Evolutionary conservation across 768 basidiomycete species (phyloP).

Genomic region (Podaxis pistillaris): DNA sequence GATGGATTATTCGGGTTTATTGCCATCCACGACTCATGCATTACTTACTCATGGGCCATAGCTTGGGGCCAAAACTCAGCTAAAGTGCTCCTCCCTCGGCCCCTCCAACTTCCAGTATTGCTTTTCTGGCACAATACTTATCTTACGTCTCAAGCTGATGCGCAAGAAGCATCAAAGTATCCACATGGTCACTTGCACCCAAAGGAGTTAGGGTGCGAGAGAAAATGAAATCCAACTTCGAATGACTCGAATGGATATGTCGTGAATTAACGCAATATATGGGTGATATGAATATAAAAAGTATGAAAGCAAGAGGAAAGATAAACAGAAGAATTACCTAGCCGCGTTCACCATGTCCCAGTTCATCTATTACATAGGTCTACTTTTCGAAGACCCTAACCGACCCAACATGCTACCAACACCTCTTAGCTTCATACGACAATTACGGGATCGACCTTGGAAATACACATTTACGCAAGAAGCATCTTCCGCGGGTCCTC

Average conservation of each 20-base stretch:
- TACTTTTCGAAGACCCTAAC: not conserved
- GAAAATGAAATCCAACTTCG: not conserved
- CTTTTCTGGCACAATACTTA: not conserved
- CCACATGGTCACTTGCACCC: not conserved
- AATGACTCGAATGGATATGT: not conserved
- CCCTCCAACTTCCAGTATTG: not conserved
- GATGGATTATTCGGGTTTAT: not conserved
- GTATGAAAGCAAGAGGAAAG: conserved; percentile 3
- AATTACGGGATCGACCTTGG: not conserved
- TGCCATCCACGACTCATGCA: too few species aligned
- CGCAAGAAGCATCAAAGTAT: not conserved
- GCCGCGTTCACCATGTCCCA: not conserved
- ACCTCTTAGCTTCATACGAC: not conserved
- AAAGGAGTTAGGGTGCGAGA: not conserved
- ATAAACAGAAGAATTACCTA: not conserved
- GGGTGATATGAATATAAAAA: conserved; percentile 1
- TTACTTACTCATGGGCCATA: too few species aligned
- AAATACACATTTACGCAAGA: conserved; percentile 36
- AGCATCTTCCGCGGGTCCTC: conserved; percentile 95
- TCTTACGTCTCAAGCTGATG: not conserved
- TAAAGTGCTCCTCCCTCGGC: not conserved
- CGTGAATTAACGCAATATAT: conserved; percentile 4
- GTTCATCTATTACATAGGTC: not conserved
- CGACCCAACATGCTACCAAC: not conserved
- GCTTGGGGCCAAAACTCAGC: too few species aligned